Conservation (phyloP, 2,329 filamentous ascomycete species). For the Amauroascus niger region DNA sequence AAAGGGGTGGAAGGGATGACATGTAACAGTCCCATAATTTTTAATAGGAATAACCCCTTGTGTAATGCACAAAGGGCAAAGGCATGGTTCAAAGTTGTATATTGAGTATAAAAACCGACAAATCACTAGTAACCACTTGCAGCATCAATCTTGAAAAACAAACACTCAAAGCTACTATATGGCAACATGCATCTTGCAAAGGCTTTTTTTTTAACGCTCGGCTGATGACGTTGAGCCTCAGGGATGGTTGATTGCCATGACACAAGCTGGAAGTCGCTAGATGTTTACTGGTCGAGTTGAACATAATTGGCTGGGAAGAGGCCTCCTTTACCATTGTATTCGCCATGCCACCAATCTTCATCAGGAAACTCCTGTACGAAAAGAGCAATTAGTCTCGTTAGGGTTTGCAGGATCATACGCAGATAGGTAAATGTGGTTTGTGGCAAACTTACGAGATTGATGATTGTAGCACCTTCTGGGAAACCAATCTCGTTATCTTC, state of each 20-base stretch:
- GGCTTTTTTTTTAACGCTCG: neutral
- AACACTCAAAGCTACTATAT: neutral
- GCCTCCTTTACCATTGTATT: conserved; percentile 67
- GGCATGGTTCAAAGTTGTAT: neutral
- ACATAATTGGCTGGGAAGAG: conserved; percentile 60
- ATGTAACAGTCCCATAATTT: too few relatives aligned
- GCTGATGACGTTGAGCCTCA: neutral
- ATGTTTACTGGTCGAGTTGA: conserved; percentile 30
- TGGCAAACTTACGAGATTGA: conserved; percentile 57
- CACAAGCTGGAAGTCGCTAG: neutral
- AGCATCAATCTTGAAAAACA: neutral
- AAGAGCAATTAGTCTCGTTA: neutral
- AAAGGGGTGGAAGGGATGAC: too few relatives aligned
- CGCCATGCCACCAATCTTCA: conserved; percentile 97
- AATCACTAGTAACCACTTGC: neutral
- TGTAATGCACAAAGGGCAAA: neutral
- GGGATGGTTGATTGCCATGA: neutral
- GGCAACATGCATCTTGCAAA: neutral
- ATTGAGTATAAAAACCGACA: neutral
- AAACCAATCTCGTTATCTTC: conserved; percentile 86
- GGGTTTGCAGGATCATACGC: neutral
- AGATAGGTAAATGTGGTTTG: too few relatives aligned
- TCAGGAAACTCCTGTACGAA: conserved; percentile 73
- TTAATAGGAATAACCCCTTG: neutral
- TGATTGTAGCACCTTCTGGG: conserved; percentile 76